Percentiles rank a stretch among this genome's conserved stretches.
These are phyloP conservation scores for Phialocephala subalpina DNA, from an alignment of 2,329 filamentous ascomycete genomes.

Conservation along the genomic window DNA sequence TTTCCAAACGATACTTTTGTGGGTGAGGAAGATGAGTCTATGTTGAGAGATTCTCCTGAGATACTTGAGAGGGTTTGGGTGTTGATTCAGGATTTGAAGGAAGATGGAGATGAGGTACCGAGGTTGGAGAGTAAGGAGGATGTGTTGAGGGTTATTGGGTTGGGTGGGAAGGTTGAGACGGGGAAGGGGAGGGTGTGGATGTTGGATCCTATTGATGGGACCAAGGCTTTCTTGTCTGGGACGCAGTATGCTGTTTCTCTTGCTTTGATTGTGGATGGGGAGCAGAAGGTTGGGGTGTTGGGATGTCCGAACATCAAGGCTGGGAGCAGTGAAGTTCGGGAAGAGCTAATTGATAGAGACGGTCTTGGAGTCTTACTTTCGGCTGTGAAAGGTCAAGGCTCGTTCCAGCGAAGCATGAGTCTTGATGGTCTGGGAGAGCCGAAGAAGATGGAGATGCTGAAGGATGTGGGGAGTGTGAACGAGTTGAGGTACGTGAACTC, in stretches of 20 bases:
- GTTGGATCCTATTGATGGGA: conserved; percentile 72
- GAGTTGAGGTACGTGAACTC: conserved; percentile 55
- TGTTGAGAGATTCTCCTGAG: conserved; percentile 55
- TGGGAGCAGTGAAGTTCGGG: conserved; percentile 44
- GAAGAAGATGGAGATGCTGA: conserved; percentile 40
- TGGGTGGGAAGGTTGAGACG: conserved; percentile 54
- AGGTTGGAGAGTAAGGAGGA: conserved; percentile 59
- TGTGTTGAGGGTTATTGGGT: conserved; percentile 68
- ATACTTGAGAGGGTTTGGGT: conserved; percentile 64
- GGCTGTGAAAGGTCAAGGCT: conserved; percentile 55
- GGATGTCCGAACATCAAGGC: conserved; percentile 68
- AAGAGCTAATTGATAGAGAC: conserved; percentile 47
- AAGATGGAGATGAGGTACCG: conserved; percentile 48
- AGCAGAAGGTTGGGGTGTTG: conserved; percentile 64
- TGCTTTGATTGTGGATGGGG: conserved; percentile 63
- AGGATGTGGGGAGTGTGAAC: conserved; percentile 31
- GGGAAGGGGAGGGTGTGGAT: conserved; percentile 61
- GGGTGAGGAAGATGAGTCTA: conserved; percentile 66
- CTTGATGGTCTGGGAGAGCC: conserved; percentile 44
- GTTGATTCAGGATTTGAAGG: conserved; percentile 50
- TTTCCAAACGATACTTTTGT: conserved; percentile 66
- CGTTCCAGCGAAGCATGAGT: conserved; percentile 48
- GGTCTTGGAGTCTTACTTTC: conserved; percentile 59
- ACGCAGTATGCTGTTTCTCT: conserved; percentile 71
- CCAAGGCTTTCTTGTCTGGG: conserved; percentile 65